These are phyloP conservation scores for Chytriomyces hyalinus DNA, from an alignment of 192 early-diverging fungal genomes.

Conservation along the genomic window DNA sequence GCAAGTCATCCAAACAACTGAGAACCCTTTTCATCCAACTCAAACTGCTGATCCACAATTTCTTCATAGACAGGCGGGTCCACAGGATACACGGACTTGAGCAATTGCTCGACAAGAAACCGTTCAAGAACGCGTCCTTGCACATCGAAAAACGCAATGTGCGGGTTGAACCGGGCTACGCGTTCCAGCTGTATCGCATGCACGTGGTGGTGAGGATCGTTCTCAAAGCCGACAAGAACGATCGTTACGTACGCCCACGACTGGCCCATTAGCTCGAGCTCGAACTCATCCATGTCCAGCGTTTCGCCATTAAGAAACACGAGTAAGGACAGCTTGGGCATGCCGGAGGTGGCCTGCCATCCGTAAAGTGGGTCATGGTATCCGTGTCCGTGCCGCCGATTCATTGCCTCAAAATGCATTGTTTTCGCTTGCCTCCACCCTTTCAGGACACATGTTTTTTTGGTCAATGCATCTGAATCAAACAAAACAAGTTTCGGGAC, in stretches of 20 bases:
- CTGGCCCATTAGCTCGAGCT: conserved; percentile 18
- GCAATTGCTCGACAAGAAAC: conserved; percentile 10
- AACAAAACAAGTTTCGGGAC: background rate
- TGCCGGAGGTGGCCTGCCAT: conserved; percentile 36
- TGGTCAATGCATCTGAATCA: background rate
- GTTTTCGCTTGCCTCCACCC: conserved; percentile 12
- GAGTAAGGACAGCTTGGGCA: conserved; percentile 37
- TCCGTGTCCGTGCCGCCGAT: conserved; percentile 26
- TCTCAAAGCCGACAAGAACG: conserved; percentile 12
- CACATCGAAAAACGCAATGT: conserved; percentile 8
- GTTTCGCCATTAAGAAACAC: conserved; percentile 37
- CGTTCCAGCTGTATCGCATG: conserved; percentile 25
- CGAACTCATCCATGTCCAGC: conserved; percentile 20
- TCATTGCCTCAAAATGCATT: conserved; percentile 8
- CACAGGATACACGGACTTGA: conserved; percentile 25
- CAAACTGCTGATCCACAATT: background rate
- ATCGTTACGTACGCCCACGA: conserved; percentile 27
- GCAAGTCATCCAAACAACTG: too few relatives aligned
- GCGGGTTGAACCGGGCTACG: conserved; percentile 10
- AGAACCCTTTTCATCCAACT: background rate
- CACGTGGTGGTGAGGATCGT: conserved; percentile 7
- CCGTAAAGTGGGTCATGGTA: conserved; percentile 17
- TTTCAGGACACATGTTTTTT: background rate
- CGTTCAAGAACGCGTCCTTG: conserved; percentile 23
- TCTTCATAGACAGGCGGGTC: conserved; percentile 19